These are phyloP conservation scores for Cyclotella sp. DNA, from an alignment of 108 stramenopile species.

Conservation along the genomic window DNA sequence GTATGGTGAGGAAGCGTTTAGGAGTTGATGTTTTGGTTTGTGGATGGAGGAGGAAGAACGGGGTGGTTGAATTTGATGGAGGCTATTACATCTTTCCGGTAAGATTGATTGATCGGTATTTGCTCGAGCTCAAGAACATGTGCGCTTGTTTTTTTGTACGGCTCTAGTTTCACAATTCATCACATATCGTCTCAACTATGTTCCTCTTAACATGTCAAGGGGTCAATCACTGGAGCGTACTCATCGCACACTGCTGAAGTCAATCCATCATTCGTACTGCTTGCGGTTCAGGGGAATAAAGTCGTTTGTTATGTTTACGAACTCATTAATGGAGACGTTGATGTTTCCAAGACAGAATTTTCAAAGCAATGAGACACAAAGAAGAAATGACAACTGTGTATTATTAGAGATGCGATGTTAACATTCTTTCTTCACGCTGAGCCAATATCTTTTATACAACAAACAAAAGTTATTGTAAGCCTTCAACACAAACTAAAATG, in stretches of 20 bases:
- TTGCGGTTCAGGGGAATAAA: slow-evolving; percentile 94
- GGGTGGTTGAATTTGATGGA: slow-evolving; percentile 88
- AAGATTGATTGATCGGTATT: slow-evolving; percentile 6
- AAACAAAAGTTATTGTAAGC: too few relatives aligned
- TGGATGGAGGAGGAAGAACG: slow-evolving; percentile 95
- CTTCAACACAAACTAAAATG: too few relatives aligned
- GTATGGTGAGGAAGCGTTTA: slow-evolving; percentile 78
- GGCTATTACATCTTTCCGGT: slow-evolving; percentile 51
- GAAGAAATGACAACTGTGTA: neutral
- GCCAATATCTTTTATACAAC: too few relatives aligned
- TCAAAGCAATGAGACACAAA: slow-evolving; percentile 48
- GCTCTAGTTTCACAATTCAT: neutral
- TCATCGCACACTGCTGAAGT: slow-evolving; percentile 60
- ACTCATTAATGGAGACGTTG: slow-evolving; percentile 72
- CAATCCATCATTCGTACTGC: slow-evolving; percentile 88
- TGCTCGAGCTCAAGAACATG: neutral
- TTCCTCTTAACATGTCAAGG: slow-evolving; percentile 33
- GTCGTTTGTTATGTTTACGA: slow-evolving; percentile 95
- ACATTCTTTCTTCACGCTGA: too few relatives aligned
- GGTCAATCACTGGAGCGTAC: slow-evolving; percentile 94
- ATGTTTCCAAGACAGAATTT: slow-evolving; percentile 89
- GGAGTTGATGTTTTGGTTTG: slow-evolving; percentile 95
- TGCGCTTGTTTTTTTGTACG: neutral
- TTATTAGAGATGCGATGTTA: too few relatives aligned
- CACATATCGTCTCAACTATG: neutral